phyloP scores from a whole-genome alignment of 179 eudicot genomes.

The Amaranthus tricolor region DNA sequence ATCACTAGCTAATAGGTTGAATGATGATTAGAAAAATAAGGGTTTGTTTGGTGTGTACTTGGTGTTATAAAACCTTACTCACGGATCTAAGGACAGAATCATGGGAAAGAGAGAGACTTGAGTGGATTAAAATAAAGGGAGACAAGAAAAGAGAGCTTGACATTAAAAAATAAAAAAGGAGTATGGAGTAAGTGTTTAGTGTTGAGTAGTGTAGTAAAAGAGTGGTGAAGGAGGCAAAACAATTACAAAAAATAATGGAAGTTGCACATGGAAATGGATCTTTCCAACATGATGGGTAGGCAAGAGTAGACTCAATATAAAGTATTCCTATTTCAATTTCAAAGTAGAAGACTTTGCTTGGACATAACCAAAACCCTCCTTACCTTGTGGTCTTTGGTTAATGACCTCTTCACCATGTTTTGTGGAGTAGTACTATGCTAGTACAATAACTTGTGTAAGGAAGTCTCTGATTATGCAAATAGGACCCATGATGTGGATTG shows the following conservation, averaged over 20 bases:
- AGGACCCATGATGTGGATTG: no score
- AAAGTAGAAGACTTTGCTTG: slow-evolving; percentile 5
- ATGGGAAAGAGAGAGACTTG: slow-evolving; percentile 29
- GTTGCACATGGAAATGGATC: slow-evolving; percentile 36
- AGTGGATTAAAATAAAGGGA: slow-evolving; percentile 16
- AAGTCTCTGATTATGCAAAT: no score
- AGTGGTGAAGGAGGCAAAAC: slow-evolving; percentile 1
- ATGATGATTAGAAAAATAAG: slow-evolving; percentile 28
- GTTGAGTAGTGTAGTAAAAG: background rate
- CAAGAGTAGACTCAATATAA: background rate
- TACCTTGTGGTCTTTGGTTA: no score
- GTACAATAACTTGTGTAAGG: no score
- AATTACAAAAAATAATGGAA: slow-evolving; percentile 11
- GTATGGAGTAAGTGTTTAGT: background rate
- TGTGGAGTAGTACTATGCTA: no score
- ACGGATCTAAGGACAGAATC: slow-evolving; percentile 44
- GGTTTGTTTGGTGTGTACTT: background rate
- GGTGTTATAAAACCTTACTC: slow-evolving; percentile 31
- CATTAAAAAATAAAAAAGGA: background rate
- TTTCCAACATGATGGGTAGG: slow-evolving; percentile 29
- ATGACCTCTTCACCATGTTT: no score
- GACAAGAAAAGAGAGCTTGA: background rate
- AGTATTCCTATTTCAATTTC: no score
- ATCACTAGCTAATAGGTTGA: background rate
- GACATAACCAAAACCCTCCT: slow-evolving; percentile 7